Evolutionary conservation across 75 land plant species (phyloP).

Genomic region (Cupressus sempervirens): DNA sequence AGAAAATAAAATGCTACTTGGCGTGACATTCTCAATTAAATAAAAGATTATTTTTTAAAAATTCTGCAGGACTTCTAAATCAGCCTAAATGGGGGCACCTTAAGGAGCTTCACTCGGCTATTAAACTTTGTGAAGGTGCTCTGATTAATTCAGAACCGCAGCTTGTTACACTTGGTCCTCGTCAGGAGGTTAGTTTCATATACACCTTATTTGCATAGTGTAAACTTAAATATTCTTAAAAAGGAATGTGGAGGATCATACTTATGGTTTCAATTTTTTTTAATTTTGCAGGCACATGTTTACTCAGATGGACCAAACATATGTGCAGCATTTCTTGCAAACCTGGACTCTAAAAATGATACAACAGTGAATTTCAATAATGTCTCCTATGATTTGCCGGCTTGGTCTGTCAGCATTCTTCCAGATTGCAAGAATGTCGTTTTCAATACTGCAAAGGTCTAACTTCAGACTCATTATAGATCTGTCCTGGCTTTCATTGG

Average conservation of each 20-base stretch:
- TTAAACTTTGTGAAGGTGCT: slow-evolving; percentile 64
- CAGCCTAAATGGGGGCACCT: slow-evolving; percentile 67
- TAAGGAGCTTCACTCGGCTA: slow-evolving; percentile 52
- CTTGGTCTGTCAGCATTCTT: slow-evolving; percentile 98
- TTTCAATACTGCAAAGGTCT: slow-evolving; percentile 90
- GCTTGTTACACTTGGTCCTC: slow-evolving; percentile 40
- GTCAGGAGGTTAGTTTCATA: slow-evolving; percentile 49
- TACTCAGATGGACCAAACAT: not conserved
- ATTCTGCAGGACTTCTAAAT: slow-evolving; percentile 28
- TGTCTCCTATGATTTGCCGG: slow-evolving; percentile 66
- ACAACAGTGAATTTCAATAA: slow-evolving; percentile 70
- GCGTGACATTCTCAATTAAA: not conserved
- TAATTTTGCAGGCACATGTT: not conserved
- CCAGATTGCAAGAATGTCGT: slow-evolving; percentile 94
- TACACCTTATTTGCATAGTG: not conserved
- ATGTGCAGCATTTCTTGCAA: slow-evolving; percentile 97
- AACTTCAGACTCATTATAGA: not conserved
- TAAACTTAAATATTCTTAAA: not conserved
- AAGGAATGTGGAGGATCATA: not conserved
- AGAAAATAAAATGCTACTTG: not conserved
- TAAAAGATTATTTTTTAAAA: not conserved
- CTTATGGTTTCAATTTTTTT: not conserved
- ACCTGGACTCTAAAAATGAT: slow-evolving; percentile 43
- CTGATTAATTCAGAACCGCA: slow-evolving; percentile 53
- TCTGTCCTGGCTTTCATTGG: too few species aligned